Conservation (phyloP, 495 filamentous ascomycete genomes). For the Darksidea phi region DNA sequence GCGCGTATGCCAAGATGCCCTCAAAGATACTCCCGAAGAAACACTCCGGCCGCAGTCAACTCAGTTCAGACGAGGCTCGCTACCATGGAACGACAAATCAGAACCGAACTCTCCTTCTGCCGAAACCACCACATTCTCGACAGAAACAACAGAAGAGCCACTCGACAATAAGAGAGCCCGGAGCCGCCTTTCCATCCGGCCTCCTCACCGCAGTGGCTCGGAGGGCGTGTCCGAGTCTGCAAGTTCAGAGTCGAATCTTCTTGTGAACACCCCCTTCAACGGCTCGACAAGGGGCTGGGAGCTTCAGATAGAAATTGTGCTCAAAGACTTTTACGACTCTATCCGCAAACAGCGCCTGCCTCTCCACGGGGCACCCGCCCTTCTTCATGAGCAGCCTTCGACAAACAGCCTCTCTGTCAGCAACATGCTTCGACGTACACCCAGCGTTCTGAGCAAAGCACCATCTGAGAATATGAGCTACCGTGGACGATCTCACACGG, state of each 20-base stretch:
- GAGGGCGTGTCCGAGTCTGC: slow-evolving; percentile 42
- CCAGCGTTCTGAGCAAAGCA: slow-evolving; percentile 88
- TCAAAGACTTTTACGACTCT: slow-evolving; percentile 88
- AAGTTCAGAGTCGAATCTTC: slow-evolving; percentile 50
- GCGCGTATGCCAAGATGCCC: slow-evolving; percentile 68
- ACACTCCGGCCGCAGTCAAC: slow-evolving; percentile 50
- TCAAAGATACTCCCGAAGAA: slow-evolving; percentile 67
- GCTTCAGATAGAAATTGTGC: slow-evolving; percentile 78
- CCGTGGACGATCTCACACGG: slow-evolving; percentile 64
- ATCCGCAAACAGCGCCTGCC: slow-evolving; percentile 84
- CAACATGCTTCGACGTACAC: slow-evolving; percentile 72
- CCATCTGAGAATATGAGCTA: slow-evolving; percentile 67
- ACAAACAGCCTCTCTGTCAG: slow-evolving; percentile 51
- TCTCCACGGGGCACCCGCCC: slow-evolving; percentile 62
- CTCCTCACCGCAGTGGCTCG: slow-evolving; percentile 39
- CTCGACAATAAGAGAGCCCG: slow-evolving; percentile 37
- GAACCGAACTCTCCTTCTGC: slow-evolving; percentile 43
- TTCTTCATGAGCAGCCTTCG: slow-evolving; percentile 40
- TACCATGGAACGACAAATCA: slow-evolving; percentile 39
- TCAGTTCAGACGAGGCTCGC: slow-evolving; percentile 43
- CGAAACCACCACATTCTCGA: slow-evolving; percentile 28
- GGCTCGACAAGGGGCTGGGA: slow-evolving; percentile 83
- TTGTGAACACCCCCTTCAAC: slow-evolving; percentile 76
- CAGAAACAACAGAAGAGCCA: slow-evolving; percentile 34
- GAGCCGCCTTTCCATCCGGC: slow-evolving; percentile 42